Percentiles rank a stretch among this genome's conserved stretches.
Conservation (phyloP, 2,329 filamentous ascomycete genomes). For the Fusarium albosuccineum region DNA sequence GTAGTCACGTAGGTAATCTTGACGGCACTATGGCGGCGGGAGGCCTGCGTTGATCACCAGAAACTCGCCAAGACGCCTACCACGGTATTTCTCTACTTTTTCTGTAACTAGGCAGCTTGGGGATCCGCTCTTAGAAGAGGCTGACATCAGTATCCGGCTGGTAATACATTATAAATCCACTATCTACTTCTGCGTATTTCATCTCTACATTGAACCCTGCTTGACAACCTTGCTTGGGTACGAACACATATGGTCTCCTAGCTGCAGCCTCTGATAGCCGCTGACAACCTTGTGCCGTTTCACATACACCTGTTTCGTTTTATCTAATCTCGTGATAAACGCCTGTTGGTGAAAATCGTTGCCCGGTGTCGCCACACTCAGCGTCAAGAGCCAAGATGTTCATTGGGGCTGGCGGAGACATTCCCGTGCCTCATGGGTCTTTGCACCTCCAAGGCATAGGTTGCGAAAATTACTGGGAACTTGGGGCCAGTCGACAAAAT, state of each 20-base stretch:
- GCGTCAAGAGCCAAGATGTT: conserved; percentile 6
- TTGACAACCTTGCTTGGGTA: neutral
- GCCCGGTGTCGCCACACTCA: conserved; percentile 4
- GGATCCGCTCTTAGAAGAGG: too few relatives aligned
- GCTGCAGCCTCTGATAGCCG: conserved; percentile 1
- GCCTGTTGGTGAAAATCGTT: conserved; percentile 14
- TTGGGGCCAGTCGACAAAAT: neutral
- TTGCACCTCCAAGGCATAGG: conserved; percentile 1
- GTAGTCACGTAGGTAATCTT: conserved; percentile 12
- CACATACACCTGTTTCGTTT: conserved; percentile 15
- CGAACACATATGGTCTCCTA: neutral
- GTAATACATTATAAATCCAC: neutral
- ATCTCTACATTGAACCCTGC: neutral
- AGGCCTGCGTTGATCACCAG: neutral
- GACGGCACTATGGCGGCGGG: neutral
- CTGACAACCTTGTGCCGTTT: conserved; percentile 1
- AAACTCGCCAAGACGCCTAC: neutral
- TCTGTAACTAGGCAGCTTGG: too few relatives aligned
- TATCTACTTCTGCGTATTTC: neutral
- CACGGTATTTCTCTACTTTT: too few relatives aligned
- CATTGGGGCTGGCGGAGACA: conserved; percentile 3
- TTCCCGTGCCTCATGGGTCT: neutral
- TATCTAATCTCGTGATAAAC: conserved; percentile 9
- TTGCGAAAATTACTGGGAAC: neutral
- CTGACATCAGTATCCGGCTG: neutral